phyloP scores from a whole-genome alignment of 2,329 filamentous ascomycete genomes.

The Aspergillus quadricinctus region DNA sequence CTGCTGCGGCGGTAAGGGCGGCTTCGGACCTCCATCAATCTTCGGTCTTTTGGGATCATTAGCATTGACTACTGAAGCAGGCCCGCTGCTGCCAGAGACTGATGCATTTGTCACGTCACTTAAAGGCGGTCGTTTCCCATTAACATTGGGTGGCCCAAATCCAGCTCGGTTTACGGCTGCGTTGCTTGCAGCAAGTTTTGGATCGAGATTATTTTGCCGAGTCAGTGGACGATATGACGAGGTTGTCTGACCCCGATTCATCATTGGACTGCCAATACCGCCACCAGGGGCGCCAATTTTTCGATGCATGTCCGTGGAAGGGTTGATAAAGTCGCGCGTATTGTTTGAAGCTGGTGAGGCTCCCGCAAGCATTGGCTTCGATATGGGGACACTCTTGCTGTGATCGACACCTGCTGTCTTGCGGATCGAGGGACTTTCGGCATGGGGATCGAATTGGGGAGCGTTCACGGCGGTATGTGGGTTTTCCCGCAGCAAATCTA shows the following conservation, averaged over 20 bases:
- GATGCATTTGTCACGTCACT: slow-evolving; percentile 43
- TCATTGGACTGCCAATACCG: slow-evolving; percentile 28
- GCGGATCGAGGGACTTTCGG: slow-evolving; percentile 78
- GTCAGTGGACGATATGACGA: slow-evolving; percentile 44
- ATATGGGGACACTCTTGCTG: slow-evolving; percentile 67
- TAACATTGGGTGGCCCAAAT: slow-evolving; percentile 26
- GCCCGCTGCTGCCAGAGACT: slow-evolving; percentile 15
- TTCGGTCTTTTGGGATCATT: slow-evolving; percentile 32
- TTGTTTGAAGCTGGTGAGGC: slow-evolving; percentile 29
- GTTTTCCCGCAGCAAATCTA: slow-evolving; percentile 53
- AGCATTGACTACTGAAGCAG: slow-evolving; percentile 19
- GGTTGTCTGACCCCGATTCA: slow-evolving; percentile 31
- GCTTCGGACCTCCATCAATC: slow-evolving; percentile 16
- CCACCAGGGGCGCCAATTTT: slow-evolving; percentile 32
- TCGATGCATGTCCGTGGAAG: slow-evolving; percentile 30
- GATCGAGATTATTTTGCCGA: slow-evolving; percentile 36
- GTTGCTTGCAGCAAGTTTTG: slow-evolving; percentile 18
- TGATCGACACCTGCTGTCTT: slow-evolving; percentile 88
- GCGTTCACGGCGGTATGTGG: slow-evolving; percentile 41
- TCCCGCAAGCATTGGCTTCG: slow-evolving; percentile 40
- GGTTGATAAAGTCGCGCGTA: slow-evolving; percentile 33
- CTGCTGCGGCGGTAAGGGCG: slow-evolving; percentile 12
- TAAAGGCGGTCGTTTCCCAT: slow-evolving; percentile 42
- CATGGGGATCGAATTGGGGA: slow-evolving; percentile 66
- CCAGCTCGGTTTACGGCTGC: slow-evolving; percentile 15